These are phyloP conservation scores for Ustilago xerochloae DNA, from an alignment of 1,284 basidiomycete species.

Conservation along the genomic window DNA sequence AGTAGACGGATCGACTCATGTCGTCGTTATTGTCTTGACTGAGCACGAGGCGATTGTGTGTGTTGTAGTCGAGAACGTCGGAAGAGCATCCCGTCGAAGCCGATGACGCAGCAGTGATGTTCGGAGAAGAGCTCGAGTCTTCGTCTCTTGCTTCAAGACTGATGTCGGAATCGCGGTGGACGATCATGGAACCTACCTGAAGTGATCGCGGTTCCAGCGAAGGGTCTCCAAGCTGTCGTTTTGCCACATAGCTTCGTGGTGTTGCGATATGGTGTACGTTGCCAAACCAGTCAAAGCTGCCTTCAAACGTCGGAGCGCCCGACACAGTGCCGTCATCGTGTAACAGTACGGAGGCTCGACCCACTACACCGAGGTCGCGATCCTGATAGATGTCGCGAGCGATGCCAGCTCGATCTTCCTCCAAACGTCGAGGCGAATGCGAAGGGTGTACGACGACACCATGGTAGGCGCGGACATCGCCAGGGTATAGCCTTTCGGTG, in stretches of 20 bases:
- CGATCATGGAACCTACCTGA: slow-evolving; percentile 30
- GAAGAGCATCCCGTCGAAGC: slow-evolving; percentile 40
- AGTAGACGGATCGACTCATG: slow-evolving; percentile 41
- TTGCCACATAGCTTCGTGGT: slow-evolving; percentile 38
- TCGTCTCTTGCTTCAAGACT: slow-evolving; percentile 22
- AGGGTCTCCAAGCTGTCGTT: slow-evolving; percentile 38
- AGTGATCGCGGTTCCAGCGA: slow-evolving; percentile 30
- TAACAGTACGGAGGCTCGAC: slow-evolving; percentile 55
- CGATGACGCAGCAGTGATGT: neutral
- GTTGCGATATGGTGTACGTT: slow-evolving; percentile 56
- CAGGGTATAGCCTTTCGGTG: slow-evolving; percentile 37
- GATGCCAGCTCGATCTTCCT: slow-evolving; percentile 52
- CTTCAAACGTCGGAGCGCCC: slow-evolving; percentile 50
- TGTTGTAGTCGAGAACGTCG: slow-evolving; percentile 55
- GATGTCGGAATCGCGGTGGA: slow-evolving; percentile 59
- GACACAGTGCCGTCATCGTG: slow-evolving; percentile 55
- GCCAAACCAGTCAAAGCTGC: slow-evolving; percentile 59
- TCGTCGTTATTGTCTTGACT: slow-evolving; percentile 52
- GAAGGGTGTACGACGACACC: slow-evolving; percentile 57
- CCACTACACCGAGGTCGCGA: slow-evolving; percentile 48
- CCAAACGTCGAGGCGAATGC: slow-evolving; percentile 39
- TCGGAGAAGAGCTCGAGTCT: neutral
- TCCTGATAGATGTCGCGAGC: slow-evolving; percentile 45
- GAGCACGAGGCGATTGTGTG: slow-evolving; percentile 48
- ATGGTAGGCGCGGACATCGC: slow-evolving; percentile 60